Percentiles rank a stretch among this genome's conserved stretches.
phyloP scores from a whole-genome alignment of 306 rosid species.

The Astragalus membranaceus region DNA sequence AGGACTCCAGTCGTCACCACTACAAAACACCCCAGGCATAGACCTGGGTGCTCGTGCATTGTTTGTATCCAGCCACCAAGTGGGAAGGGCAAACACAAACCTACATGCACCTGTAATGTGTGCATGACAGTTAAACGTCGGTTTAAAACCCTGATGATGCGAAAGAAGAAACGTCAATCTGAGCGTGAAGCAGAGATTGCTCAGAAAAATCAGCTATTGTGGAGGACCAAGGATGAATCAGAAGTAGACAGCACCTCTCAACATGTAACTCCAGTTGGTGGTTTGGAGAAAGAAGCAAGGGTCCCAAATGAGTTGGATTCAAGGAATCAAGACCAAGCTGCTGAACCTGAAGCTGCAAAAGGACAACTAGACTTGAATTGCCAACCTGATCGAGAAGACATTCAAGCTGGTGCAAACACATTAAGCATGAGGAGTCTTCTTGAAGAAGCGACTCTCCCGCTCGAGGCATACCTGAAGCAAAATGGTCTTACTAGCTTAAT shows the following conservation, averaged over 20 bases:
- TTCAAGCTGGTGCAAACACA: conserved; percentile 37
- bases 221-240: conserved; percentile 61
- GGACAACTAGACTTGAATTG: conserved; percentile 73
- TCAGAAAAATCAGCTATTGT: conserved; percentile 58
- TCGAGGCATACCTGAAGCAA: conserved; percentile 74
- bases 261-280: conserved; percentile 54
- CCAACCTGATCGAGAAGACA: conserved; percentile 69
- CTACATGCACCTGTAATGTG: conserved; percentile 87
- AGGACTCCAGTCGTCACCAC: conserved; percentile 72
- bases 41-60: conserved; percentile 99
- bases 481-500: conserved; percentile 83
- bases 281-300: conserved; percentile 58
- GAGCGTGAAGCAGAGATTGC: conserved; percentile 98
- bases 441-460: conserved; percentile 77
- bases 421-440: conserved; percentile 78
- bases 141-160: conserved; percentile 91
- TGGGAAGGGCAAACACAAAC: conserved; percentile 99
- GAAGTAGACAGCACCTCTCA: conserved; percentile 69
- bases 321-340: conserved; percentile 51
- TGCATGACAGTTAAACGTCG: conserved; percentile 97
- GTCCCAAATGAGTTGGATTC: conserved; percentile 52
- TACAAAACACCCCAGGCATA: conserved; percentile 93
- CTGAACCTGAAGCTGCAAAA: conserved; percentile 54
- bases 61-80: conserved; percentile 99
- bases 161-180: conserved; percentile 92